Conservation (phyloP, 176 grass and related monocot species). For the Otatea glauca region DNA sequence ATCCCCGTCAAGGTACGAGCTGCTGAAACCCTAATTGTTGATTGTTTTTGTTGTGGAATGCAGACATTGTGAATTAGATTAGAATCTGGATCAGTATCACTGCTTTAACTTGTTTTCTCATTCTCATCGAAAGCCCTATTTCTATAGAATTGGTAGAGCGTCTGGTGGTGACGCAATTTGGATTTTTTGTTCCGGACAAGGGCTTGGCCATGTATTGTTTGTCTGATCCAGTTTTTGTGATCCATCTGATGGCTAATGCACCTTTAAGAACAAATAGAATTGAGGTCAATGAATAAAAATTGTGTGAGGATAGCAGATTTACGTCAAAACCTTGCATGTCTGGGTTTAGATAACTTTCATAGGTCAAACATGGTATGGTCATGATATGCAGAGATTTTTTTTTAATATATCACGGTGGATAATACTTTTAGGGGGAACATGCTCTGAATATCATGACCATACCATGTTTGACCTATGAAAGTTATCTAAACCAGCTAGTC, state of each 20-base stretch:
- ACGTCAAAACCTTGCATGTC: neutral
- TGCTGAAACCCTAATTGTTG: slow-evolving; percentile 10
- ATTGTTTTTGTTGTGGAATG: neutral
- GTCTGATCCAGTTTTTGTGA: neutral
- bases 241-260: neutral
- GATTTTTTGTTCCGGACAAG: neutral
- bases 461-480: no score
- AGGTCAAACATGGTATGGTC: neutral
- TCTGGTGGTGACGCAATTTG: neutral
- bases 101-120: neutral
- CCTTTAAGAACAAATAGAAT: neutral
- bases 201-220: neutral
- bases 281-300: neutral
- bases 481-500: no score
- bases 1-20: slow-evolving; percentile 71
- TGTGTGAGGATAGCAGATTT: neutral
- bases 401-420: neutral
- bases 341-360: slow-evolving; percentile 1
- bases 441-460: neutral
- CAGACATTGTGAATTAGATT: neutral
- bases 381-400: neutral
- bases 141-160: neutral
- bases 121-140: neutral
- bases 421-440: neutral
- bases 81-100: neutral